Evolutionary conservation across 306 rosid species (phyloP), one percentile per base, ranked within the genome.

Genomic region (Dryas drummondii): DNA sequence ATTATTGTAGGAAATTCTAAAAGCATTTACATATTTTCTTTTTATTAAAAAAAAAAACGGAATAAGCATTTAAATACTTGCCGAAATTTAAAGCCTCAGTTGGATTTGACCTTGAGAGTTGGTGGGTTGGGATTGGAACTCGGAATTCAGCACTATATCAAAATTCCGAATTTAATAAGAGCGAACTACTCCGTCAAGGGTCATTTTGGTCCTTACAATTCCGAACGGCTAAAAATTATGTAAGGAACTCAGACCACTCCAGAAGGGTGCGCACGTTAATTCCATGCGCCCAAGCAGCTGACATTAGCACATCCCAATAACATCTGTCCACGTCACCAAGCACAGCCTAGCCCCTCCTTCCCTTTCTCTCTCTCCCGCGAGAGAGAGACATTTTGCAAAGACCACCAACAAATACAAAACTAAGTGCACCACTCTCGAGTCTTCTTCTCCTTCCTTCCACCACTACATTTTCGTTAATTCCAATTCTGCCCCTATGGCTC

Each of bases 401-500:
- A 32, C 37, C 37, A 32, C 37, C 37, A 32, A 32, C 2, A 32
- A 32, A 32, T 32, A 32, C 37, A 32, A 32, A 1, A 32, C 3
- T 32, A 32, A 32, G 3, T 1, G 37, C 37, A 32, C 37, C 37
- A 32, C 37, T 32, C 37, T 32, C 3, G 37, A 32, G 37, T 32
- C 37, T 32, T 32, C 37, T 32, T 32, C 37, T 32, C 37, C 37
- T 32, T 32, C 37, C 37, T 32, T 32, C 37, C 37, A 32, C 74
- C 80, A 80, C 68, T 53, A 5, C 4, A 41, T 45, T 64, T 70
- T 27, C 69, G 66, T 15, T 5, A 57, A 80, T 76, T 62, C 40
- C 73, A 46, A 53, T 42, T 55, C 61, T 37, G 47, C 52, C 74
- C 69, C 83, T 64, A 92, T 90, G 96, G 82, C 93, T 81, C 91